A percentile compares a stretch with the other conserved stretches of the same genome.
Conservation (phyloP, 805 yeast genomes). For the Komagataella pastoris region DNA sequence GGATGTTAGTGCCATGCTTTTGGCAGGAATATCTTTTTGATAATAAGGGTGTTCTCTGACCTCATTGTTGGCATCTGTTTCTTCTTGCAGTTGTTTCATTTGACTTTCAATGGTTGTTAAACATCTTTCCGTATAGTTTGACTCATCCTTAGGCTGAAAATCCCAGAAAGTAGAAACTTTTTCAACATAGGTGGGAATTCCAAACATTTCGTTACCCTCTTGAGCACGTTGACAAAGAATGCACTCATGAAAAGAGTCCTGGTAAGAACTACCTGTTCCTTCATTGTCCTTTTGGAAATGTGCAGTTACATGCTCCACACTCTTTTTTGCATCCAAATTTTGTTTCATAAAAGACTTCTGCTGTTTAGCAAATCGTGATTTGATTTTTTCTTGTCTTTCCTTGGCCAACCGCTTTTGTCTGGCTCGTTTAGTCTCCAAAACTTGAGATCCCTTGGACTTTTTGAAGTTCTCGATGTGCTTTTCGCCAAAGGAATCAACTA, state of each 20-base stretch:
- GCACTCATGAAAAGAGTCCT: constrained; percentile 26
- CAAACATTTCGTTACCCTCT: constrained; percentile 32
- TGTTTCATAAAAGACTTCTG: constrained; percentile 27
- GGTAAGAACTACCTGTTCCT: constrained; percentile 5
- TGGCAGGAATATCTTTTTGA: background rate
- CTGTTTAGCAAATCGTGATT: constrained; percentile 49
- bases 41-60: background rate
- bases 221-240: constrained; percentile 47
- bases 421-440: constrained; percentile 40
- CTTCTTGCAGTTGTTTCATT: background rate
- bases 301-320: constrained; percentile 11
- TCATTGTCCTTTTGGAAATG: constrained; percentile 10
- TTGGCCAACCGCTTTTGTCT: constrained; percentile 44
- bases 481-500: constrained; percentile 45
- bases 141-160: constrained; percentile 16
- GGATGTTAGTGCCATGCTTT: constrained; percentile 3
- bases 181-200: constrained; percentile 39
- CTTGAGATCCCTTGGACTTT: constrained; percentile 20
- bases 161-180: constrained; percentile 37
- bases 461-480: constrained; percentile 35
- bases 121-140: constrained; percentile 6
- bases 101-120: background rate
- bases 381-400: constrained; percentile 44
- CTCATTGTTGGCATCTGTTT: background rate
- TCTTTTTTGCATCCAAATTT: constrained; percentile 10